Conservation (phyloP, 2,329 filamentous ascomycete species). For the Colletotrichum theobromicola region DNA sequence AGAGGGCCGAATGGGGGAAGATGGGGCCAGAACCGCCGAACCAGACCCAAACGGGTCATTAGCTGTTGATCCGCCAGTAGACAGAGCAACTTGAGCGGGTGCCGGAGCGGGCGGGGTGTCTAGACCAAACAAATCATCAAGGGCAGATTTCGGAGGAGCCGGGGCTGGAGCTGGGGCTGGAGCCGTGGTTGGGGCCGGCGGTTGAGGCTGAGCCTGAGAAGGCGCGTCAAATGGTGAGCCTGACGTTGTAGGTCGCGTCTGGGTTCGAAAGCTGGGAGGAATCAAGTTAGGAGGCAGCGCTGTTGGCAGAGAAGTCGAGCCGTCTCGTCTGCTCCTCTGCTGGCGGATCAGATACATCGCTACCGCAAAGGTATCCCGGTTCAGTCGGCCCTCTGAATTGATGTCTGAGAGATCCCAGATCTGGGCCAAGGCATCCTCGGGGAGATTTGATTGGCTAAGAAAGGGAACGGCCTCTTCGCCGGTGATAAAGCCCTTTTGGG, state of each 20-base stretch:
- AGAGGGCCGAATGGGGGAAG: slow-evolving; percentile 60
- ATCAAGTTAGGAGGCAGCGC: slow-evolving; percentile 82
- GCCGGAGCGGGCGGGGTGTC: slow-evolving; percentile 61
- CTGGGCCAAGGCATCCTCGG: slow-evolving; percentile 87
- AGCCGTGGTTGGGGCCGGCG: slow-evolving; percentile 35
- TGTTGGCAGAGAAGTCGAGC: slow-evolving; percentile 67
- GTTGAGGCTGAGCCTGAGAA: slow-evolving; percentile 27
- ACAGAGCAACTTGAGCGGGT: slow-evolving; percentile 64
- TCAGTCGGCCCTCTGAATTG: slow-evolving; percentile 85
- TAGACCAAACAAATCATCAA: slow-evolving; percentile 93
- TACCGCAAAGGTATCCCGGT: slow-evolving; percentile 90
- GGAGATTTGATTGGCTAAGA: slow-evolving; percentile 88
- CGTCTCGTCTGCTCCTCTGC: slow-evolving; percentile 76
- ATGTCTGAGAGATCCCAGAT: slow-evolving; percentile 98
- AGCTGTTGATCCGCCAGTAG: slow-evolving; percentile 74
- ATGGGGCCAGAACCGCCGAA: slow-evolving; percentile 48
- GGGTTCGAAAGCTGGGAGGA: slow-evolving; percentile 82
- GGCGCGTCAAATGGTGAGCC: slow-evolving; percentile 59
- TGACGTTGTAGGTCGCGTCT: slow-evolving; percentile 55
- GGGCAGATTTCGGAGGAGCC: slow-evolving; percentile 74
- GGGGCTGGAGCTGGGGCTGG: slow-evolving; percentile 40
- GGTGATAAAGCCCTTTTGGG: slow-evolving; percentile 81
- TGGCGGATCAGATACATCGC: slow-evolving; percentile 97
- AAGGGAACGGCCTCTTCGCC: slow-evolving; percentile 95
- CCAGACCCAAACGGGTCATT: slow-evolving; percentile 68